phyloP scores from a whole-genome alignment of 805 yeast species.

The Metschnikowia arizonensis region DNA sequence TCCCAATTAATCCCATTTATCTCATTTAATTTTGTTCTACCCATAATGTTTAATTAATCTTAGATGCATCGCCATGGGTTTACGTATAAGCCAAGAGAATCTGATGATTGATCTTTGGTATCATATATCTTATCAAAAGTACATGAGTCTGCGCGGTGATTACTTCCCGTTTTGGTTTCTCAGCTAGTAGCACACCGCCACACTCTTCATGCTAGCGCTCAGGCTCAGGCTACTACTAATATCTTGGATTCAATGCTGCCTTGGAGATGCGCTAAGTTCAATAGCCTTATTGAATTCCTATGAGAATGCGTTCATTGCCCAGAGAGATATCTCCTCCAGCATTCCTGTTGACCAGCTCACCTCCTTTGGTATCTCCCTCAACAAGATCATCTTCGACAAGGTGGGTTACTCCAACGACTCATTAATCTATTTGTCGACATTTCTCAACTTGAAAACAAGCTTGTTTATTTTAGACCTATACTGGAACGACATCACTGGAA shows the following conservation, averaged over 20 bases:
- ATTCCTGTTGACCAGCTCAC: conserved; percentile 34
- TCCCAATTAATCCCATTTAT: too few species aligned
- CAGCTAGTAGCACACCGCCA: too few species aligned
- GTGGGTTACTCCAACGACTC: conserved; percentile 25
- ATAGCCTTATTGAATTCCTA: conserved; percentile 3
- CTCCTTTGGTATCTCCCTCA: conserved; percentile 31
- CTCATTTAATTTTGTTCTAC: too few species aligned
- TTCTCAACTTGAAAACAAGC: conserved; percentile 17
- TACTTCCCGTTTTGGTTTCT: too few species aligned
- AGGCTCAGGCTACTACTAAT: conserved; percentile 2
- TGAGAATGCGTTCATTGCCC: conserved; percentile 26
- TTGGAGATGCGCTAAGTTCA: neutral
- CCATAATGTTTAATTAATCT: too few species aligned
- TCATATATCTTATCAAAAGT: too few species aligned
- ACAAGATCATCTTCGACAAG: conserved; percentile 25
- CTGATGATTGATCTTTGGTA: too few species aligned
- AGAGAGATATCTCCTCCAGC: conserved; percentile 31
- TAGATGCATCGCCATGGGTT: too few species aligned
- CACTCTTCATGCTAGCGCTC: neutral
- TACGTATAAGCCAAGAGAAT: too few species aligned
- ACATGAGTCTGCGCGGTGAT: too few species aligned
- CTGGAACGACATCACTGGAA: conserved; percentile 42
- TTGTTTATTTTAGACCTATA: conserved; percentile 42
- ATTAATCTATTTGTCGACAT: conserved; percentile 4
- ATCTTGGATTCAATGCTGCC: neutral